A percentile compares a stretch with the other conserved stretches of the same genome.
Evolutionary conservation across 371 early-diverging fungal species (phyloP).

Genomic region (Capniomyces stellatus): DNA sequence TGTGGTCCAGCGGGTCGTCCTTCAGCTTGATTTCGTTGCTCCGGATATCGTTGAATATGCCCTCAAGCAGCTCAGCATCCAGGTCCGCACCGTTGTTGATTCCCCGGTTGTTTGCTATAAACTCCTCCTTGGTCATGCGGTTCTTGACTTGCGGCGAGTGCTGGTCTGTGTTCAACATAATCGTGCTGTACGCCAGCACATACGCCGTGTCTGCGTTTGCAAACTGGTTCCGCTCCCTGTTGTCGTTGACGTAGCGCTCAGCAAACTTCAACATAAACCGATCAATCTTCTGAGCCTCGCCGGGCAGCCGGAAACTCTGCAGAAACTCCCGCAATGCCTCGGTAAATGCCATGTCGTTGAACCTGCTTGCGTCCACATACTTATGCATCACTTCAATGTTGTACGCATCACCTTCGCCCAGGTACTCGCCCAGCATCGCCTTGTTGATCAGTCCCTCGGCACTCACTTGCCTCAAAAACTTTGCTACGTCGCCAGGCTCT

Average conservation of each 20-base stretch:
- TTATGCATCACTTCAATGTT: constrained; percentile 86
- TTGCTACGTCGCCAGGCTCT: constrained; percentile 41
- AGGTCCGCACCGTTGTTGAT: constrained; percentile 75
- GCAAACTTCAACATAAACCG: constrained; percentile 95
- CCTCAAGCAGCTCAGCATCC: constrained; percentile 39
- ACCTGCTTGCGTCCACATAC: constrained; percentile 83
- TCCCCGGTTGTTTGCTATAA: constrained; percentile 88
- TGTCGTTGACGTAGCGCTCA: constrained; percentile 68
- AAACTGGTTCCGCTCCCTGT: constrained; percentile 35
- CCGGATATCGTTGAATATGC: constrained; percentile 64
- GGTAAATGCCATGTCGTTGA: constrained; percentile 52
- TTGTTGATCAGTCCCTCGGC: constrained; percentile 62
- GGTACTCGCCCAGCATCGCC: constrained; percentile 76
- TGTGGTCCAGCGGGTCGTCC: constrained; percentile 45
- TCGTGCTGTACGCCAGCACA: constrained; percentile 81
- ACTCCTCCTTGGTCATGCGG: constrained; percentile 83
- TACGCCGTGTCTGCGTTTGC: constrained; percentile 83
- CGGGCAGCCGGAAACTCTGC: constrained; percentile 87
- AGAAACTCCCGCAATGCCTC: constrained; percentile 77
- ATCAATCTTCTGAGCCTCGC: constrained; percentile 97
- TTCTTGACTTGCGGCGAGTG: constrained; percentile 81
- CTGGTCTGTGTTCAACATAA: constrained; percentile 93
- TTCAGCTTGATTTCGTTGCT: constrained; percentile 81
- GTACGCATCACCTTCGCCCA: constrained; percentile 82
- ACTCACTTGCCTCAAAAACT: constrained; percentile 36